A percentile compares a stretch with the other conserved stretches of the same genome.
Conservation (phyloP, 2,329 filamentous ascomycete genomes). For the Diaporthe vexans region DNA sequence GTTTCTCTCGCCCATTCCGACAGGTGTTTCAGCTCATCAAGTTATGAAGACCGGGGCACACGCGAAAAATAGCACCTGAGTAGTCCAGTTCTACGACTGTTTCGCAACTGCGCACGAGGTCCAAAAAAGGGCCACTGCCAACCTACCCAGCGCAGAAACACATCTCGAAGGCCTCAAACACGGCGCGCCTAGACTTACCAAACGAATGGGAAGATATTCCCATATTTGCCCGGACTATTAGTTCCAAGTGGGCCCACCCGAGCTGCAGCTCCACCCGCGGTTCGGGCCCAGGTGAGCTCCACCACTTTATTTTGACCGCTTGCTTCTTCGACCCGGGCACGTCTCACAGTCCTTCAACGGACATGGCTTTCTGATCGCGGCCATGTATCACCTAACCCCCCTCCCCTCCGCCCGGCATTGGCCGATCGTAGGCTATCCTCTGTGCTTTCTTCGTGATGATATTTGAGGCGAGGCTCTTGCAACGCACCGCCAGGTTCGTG, state of each 20-base stretch:
- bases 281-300: conserved; percentile 20
- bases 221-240: conserved; percentile 1
- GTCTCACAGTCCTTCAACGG: background rate
- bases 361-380: background rate
- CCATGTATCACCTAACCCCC: background rate
- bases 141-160: background rate
- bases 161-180: background rate
- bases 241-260: conserved; percentile 10
- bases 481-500: background rate
- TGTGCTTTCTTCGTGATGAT: background rate
- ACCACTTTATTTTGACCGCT: conserved; percentile 36
- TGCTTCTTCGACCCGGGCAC: conserved; percentile 11
- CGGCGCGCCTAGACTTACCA: background rate
- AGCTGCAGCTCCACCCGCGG: conserved; percentile 21
- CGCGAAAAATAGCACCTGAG: background rate
- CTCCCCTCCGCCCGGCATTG: no score
- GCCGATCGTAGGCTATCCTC: background rate
- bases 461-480: background rate
- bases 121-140: background rate
- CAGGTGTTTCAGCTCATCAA: background rate
- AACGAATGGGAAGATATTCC: background rate
- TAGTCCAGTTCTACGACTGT: background rate
- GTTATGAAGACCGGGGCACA: background rate
- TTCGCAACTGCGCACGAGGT: background rate
- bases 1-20: background rate